Base-by-base conservation (phyloP, 371 early-diverging fungal genomes). In the Mortierella sp. region DNA sequence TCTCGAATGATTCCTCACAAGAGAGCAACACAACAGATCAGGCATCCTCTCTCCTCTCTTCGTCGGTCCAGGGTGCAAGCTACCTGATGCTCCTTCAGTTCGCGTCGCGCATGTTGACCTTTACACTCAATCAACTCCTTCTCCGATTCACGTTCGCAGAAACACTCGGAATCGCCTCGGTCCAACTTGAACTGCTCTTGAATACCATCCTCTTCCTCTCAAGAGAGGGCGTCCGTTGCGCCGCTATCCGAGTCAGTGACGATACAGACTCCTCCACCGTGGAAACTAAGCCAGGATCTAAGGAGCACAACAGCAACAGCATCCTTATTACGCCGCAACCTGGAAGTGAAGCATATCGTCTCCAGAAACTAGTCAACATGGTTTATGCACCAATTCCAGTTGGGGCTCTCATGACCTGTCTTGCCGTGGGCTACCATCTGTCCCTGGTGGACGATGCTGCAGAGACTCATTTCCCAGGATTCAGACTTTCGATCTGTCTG, bases 141-240 rank as follows among this genome's bases (percentile, higher is more conserved):
- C 70, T 93, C 27, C 89, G 90, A 21, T 86, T 73, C 65, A 86
- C 90, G 12, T 79, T 88, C 16, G 85, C 92, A 16, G 83, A 83
- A 41, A 89, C 91, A 1, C 86, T 95, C 40, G 98, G 97, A 3
- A 85, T 95, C 16, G 96, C 94, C 0, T 87, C 90, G 1, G 87
- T 95, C 46, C 89, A 93, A 48, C 81, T 97, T 28, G 97, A 97
- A 79, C 85, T 98, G 13, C 71, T 96, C 14, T 79, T 93, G 14
- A 88, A 90, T 17, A 91, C 97, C 0, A 90, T 97, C 44, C 81
- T 97, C 46, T 97, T 97, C 78, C 85, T 98, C 24, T 94, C 96
- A 0, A 84, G 98, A 13, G 98, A 98, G 77, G 91, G 91, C 22
- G 87, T 96, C 49, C 87, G 98, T 24, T 91, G 91, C 80, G 96